These are phyloP conservation scores for Yamadazyma sp. DNA, from an alignment of 1,139 yeast genomes.

Conservation along the genomic window DNA sequence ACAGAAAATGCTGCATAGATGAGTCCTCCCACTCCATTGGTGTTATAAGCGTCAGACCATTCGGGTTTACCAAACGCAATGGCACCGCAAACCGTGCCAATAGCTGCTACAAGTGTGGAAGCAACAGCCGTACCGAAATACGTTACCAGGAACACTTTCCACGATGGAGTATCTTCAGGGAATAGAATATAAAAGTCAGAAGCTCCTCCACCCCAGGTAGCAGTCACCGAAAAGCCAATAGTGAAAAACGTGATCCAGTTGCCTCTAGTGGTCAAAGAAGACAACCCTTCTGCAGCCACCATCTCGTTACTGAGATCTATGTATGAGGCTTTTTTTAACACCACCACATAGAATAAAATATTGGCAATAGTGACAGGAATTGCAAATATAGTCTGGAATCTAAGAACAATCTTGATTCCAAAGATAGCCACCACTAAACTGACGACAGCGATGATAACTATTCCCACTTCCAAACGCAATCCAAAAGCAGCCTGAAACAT, in stretches of 20 bases:
- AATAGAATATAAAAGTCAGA: slow-evolving; percentile 82
- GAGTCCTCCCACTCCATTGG: slow-evolving; percentile 77
- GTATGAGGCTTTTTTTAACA: slow-evolving; percentile 53
- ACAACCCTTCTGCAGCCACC: slow-evolving; percentile 23
- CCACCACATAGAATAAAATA: slow-evolving; percentile 65
- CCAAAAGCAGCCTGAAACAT: slow-evolving; percentile 28
- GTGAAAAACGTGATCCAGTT: slow-evolving; percentile 75
- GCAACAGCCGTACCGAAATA: slow-evolving; percentile 71
- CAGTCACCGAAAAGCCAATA: slow-evolving; percentile 73
- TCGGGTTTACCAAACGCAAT: slow-evolving; percentile 61
- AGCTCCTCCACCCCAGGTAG: slow-evolving; percentile 90
- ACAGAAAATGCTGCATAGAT: slow-evolving; percentile 64
- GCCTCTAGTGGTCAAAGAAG: slow-evolving; percentile 48
- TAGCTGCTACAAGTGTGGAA: slow-evolving; percentile 72
- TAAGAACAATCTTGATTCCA: slow-evolving; percentile 52
- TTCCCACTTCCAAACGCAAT: slow-evolving; percentile 29
- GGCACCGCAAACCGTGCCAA: slow-evolving; percentile 71
- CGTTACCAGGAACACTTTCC: slow-evolving; percentile 58
- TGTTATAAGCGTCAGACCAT: slow-evolving; percentile 59
- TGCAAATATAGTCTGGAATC: slow-evolving; percentile 67
- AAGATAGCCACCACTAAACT: slow-evolving; percentile 33
- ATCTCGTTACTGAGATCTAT: slow-evolving; percentile 36
- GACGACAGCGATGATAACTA: slow-evolving; percentile 28
- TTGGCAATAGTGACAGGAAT: slow-evolving; percentile 71
- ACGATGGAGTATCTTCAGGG: slow-evolving; percentile 69